Conservation (phyloP, 768 basidiomycete genomes). For the Kwoniella dejecticola region DNA sequence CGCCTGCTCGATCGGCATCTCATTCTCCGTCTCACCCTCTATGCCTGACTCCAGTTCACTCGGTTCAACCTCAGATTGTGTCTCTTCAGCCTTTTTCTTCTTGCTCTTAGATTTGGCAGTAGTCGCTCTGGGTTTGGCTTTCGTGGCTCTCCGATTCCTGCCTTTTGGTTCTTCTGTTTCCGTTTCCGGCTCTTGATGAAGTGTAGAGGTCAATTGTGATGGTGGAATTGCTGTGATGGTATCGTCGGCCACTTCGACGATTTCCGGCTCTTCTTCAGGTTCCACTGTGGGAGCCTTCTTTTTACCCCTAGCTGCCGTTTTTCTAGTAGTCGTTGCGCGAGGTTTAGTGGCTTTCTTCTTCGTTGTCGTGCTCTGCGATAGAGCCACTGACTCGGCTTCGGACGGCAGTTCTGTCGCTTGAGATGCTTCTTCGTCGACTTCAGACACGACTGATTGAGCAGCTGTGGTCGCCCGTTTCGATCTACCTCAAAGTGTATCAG, state of each 20-base stretch:
- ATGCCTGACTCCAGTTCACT: not conserved
- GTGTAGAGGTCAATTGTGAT: not conserved
- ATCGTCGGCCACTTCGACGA: slow-evolving; percentile 9
- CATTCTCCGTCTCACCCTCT: not conserved
- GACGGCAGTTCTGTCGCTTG: slow-evolving; percentile 2
- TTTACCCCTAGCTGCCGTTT: slow-evolving; percentile 4
- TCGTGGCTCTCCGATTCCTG: slow-evolving; percentile 13
- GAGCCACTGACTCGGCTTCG: slow-evolving; percentile 9
- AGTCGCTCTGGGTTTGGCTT: slow-evolving; percentile 13
- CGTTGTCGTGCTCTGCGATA: not conserved
- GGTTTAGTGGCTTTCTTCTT: slow-evolving; percentile 20
- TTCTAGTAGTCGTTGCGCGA: slow-evolving; percentile 15
- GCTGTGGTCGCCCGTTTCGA: slow-evolving; percentile 27
- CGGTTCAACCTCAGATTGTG: slow-evolving; percentile 6
- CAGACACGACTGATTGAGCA: slow-evolving; percentile 10
- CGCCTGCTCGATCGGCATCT: not conserved
- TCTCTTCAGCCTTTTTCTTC: slow-evolving; percentile 13
- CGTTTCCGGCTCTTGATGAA: slow-evolving; percentile 4
- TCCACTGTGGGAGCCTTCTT: slow-evolving; percentile 13
- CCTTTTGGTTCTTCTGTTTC: slow-evolving; percentile 8
- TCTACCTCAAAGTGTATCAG: slow-evolving; percentile 3
- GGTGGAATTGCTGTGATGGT: slow-evolving; percentile 8
- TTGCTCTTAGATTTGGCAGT: slow-evolving; percentile 7
- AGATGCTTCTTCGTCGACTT: slow-evolving; percentile 15
- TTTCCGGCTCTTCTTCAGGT: slow-evolving; percentile 10